phyloP scores from a whole-genome alignment of 164 flowering plant genomes.

The Liquidambar formosana region DNA sequence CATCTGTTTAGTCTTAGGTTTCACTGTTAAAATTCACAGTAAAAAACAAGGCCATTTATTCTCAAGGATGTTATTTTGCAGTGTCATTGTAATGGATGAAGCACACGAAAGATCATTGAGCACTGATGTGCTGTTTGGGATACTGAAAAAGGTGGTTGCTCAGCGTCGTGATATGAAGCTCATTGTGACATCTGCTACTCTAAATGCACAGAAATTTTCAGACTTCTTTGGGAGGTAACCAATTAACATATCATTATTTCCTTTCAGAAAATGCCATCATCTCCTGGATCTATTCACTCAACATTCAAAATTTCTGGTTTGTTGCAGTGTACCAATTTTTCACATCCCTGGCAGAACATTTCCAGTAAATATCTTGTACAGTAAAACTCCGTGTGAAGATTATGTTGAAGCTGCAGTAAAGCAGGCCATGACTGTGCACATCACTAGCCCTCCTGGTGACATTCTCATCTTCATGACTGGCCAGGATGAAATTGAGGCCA shows the following conservation, averaged over 20 bases:
- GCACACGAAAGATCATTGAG: conserved; percentile 90
- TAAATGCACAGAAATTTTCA: conserved; percentile 88
- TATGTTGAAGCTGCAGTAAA: conserved; percentile 95
- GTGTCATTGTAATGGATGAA: conserved; percentile 74
- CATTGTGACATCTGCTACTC: conserved; percentile 92
- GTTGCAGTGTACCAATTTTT: no score
- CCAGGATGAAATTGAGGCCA: conserved; percentile 97
- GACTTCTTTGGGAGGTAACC: no score
- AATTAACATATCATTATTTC: no score
- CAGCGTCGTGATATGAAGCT: conserved; percentile 87
- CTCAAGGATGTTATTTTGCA: conserved; percentile 28
- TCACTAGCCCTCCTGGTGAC: conserved; percentile 90
- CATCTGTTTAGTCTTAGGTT: neutral
- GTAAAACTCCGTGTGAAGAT: conserved; percentile 89
- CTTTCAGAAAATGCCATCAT: no score
- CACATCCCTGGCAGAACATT: conserved; percentile 95
- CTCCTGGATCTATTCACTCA: no score
- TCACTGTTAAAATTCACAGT: neutral
- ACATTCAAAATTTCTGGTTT: no score
- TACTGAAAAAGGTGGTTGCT: no score
- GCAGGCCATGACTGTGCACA: conserved; percentile 90
- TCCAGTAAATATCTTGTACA: conserved; percentile 71
- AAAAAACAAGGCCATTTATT: conserved; percentile 5
- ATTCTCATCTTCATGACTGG: conserved; percentile 98
- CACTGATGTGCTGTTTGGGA: conserved; percentile 92